Base-by-base conservation (phyloP, 805 yeast species). In the Kazachstania bromeliacearum region DNA sequence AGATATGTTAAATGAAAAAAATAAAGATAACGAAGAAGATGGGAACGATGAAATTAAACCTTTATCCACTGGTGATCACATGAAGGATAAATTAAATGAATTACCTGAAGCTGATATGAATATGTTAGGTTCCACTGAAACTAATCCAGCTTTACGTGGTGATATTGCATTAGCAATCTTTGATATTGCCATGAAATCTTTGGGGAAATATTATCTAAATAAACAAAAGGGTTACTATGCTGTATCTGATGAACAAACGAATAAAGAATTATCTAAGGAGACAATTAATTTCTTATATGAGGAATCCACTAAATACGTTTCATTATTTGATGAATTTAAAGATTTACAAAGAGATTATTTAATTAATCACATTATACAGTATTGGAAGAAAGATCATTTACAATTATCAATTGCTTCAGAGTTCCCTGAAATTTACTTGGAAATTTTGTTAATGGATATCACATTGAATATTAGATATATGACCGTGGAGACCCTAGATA, bases 81-180 rank as follows among this genome's bases (percentile, higher is more conserved):
- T 77, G 57, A 75, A 75, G 44, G 75, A 73, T 39, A 74, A 76
- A 48, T 66, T 88, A 51, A 75, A 78, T 38, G 71, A 73, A 35
- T 67, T 88, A 43, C 96, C 96, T 0, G 96, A 87, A 44, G 83
- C 87, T 22, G 92, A 87, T 53, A 69, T 85, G 66, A 79, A 77
- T 49, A 77, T 85, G 69, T 66, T 88, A 46, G 96, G 96, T 18
- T 77, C 77, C 43, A 78, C 80, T n/a, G 94, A 84, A 33, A 74
- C 85, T 18, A 82, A 81, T 48, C 88, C 89, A 6, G 89, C 85
- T 0, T 56, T 82, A 39, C 70, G 72, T 41, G 89, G 92, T 38
- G 85, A 80, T 50, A 67, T 82, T 37, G 82, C 82, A 1, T 57
- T 79, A 38, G 71, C 83, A 0, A 70, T 89, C 44, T 75, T 77